Base-by-base conservation (phyloP, 2,329 filamentous ascomycete genomes). In the Paraphoma chrysanthemicola region DNA sequence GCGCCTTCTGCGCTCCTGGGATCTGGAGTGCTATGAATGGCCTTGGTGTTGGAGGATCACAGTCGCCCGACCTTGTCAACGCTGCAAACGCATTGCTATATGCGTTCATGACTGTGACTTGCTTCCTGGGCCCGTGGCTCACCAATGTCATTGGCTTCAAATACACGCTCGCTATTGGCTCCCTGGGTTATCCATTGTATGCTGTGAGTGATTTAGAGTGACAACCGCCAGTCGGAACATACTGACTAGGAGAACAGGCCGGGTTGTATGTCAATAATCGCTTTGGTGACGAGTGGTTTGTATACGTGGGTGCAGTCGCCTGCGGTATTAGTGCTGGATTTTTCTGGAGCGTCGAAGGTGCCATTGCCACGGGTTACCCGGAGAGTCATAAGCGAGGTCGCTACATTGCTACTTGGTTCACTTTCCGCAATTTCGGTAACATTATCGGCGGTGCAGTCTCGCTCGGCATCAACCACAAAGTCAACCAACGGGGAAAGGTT, bases 401-500 rank as follows among this genome's bases (percentile, higher is more conserved):
- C 18, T 64, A 64, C 47, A 48, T 64, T 8, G 57, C 54, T 5
- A 61, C 54, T 23, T 65, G 60, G 62, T 48, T 65, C 12, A 48
- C 57, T 29, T 65, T 59, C 33, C 54, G 62, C 11, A 65, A 59
- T 29, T 56, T 55, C 43, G 62, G 62, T 44, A 57, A 57, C 29
- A 56, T 62, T 17, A 53, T 65, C 10, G 62, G 62, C 33, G 62
- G 60, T 23, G 51, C 51, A 1, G 63, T 65, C 41, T 59, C 57
- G 45, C 49, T 65, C 10, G 60, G 52, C 1, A 73, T 84, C 14
- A 85, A 84, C 44, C 72, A 77, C 44, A 73, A 77, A 2, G 71
- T 76, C 18, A 76, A 76, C 16, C 67, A 77, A 6, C 69, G 69
- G 2, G 80, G 81, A 23, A 80, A 80, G 57, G 79, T 82, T 16